Base-by-base conservation (phyloP, 2,329 filamentous ascomycete species). In the Xylariaceae sp. region DNA sequence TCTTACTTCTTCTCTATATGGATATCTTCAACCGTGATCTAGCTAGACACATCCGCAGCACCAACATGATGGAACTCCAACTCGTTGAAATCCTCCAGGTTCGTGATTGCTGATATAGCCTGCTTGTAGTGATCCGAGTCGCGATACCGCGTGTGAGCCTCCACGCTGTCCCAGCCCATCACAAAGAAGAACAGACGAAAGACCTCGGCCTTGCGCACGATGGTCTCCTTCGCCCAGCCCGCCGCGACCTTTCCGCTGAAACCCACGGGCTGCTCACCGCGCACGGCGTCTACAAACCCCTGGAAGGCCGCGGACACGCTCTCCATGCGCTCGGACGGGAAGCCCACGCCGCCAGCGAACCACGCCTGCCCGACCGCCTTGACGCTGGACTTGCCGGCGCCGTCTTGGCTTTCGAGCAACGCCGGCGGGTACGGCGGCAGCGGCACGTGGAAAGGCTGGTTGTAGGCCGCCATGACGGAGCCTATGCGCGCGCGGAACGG, bases 201-300 rank as follows among this genome's bases (percentile, higher is more conserved):
- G 32, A 20, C 53, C 42, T 54, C 57, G 6, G 52, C 65, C 13
- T 60, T 47, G 23, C 30, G 52, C 20, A 40, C n/a, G 5, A 64
- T 36, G 9, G 57, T 55, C 16, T 47, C 49, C 58, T 65, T 62
- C 1, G 56, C 50, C 59, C 65, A 67, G 1, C 63, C 66, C 18
- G 33, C 13, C 3, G 62, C 59, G 23, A 26, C 35, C 51, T 58
- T 53, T 2, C 63, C 58, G 18, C 51, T 55, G 18, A 27, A 3
- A 5, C 61, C 64, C 16, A 20, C 42, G 3, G 41, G 21, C 13
- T 27, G 16, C 4, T 2, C 13, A 35, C 6, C 27, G 35, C 7
- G 13, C 20, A 59, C 3, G 29, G 30, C 26, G 1, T 13, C 32
- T 2, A 58, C 4, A 35, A 64, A 63, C 8, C 20, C 32, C 8